These are phyloP conservation scores for Colletotrichum chrysophilum DNA, from an alignment of 2,329 filamentous ascomycete species.

Conservation along the genomic window DNA sequence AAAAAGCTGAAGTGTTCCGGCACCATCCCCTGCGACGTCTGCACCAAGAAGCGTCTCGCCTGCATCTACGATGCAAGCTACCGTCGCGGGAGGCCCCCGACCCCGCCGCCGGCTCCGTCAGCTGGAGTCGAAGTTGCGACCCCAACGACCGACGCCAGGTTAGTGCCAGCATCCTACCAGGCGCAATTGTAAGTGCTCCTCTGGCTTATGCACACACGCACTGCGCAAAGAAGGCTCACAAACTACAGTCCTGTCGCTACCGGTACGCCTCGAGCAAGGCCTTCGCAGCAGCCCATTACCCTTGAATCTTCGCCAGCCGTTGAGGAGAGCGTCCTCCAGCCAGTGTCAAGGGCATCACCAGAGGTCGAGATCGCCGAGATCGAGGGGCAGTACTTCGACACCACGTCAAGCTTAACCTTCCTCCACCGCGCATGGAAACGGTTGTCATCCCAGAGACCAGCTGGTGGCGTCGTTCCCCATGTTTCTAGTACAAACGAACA, in stretches of 20 bases:
- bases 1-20: slow-evolving; percentile 43
- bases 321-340: slow-evolving; percentile 21
- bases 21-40: slow-evolving; percentile 37
- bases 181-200: background rate
- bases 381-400: slow-evolving; percentile 60
- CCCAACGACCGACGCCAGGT: background rate
- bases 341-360: slow-evolving; percentile 24
- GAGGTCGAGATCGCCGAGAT: slow-evolving; percentile 40
- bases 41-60: slow-evolving; percentile 28
- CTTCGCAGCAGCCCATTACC: background rate
- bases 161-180: background rate
- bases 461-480: slow-evolving; percentile 28
- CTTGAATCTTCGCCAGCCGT: background rate
- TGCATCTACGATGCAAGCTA: slow-evolving; percentile 42
- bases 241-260: background rate
- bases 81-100: slow-evolving; percentile 39
- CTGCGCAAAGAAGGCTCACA: background rate
- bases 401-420: slow-evolving; percentile 60
- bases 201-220: background rate
- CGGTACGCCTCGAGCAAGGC: background rate
- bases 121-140: background rate
- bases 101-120: slow-evolving; percentile 29
- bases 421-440: slow-evolving; percentile 59
- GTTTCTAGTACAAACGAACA: slow-evolving; percentile 24
- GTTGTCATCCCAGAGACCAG: slow-evolving; percentile 29